Conservation (phyloP, 1,284 basidiomycete species). For the Naganishia cerealis region DNA sequence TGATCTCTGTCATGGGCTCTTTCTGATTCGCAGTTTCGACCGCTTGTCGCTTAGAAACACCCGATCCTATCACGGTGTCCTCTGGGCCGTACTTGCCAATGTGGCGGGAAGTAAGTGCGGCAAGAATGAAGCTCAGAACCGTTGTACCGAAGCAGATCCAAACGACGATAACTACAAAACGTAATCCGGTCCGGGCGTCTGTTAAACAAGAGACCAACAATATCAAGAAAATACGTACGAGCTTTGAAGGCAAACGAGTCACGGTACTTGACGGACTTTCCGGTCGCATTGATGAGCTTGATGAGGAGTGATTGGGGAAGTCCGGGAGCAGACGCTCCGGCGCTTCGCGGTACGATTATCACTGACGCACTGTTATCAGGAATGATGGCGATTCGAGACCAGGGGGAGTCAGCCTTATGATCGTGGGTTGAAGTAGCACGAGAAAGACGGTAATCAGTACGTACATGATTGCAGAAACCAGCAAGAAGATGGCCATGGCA, state of each 20-base stretch:
- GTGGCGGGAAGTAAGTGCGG: constrained; percentile 23
- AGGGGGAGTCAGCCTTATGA: not conserved
- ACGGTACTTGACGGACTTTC: constrained; percentile 17
- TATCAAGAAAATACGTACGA: not conserved
- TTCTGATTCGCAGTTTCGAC: not conserved
- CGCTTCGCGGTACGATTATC: constrained; percentile 20
- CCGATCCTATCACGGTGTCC: constrained; percentile 19
- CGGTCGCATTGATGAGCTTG: not conserved
- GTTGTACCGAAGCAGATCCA: constrained; percentile 28
- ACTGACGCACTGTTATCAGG: constrained; percentile 2
- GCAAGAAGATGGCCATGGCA: not conserved
- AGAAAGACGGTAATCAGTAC: not conserved
- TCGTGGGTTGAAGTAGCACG: not conserved
- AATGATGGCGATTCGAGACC: not conserved
- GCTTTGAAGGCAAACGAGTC: constrained; percentile 25
- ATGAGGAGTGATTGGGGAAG: constrained; percentile 1
- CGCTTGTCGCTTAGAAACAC: constrained; percentile 13
- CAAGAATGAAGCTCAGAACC: constrained; percentile 25
- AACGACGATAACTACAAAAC: constrained; percentile 16
- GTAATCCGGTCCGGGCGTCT: not conserved
- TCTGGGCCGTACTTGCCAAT: constrained; percentile 28
- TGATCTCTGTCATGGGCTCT: not conserved
- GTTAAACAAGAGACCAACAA: not conserved
- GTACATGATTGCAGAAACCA: constrained; percentile 18
- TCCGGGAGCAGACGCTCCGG: constrained; percentile 11